Percentiles rank a stretch among this genome's conserved stretches.
Conservation (phyloP, 163 green algal species). For the Volvox carteri region DNA sequence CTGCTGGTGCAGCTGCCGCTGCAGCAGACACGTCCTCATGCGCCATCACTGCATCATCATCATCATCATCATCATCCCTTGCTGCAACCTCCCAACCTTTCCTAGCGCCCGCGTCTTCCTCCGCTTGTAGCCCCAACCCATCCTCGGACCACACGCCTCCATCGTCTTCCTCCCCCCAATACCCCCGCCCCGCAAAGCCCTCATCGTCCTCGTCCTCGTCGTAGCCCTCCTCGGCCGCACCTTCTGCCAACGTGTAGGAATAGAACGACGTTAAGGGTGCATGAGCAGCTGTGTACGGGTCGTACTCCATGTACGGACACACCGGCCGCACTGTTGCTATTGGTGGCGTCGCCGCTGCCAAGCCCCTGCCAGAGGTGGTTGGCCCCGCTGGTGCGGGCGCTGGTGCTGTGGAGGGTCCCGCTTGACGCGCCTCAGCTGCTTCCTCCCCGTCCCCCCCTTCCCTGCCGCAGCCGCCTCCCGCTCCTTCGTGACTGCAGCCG, state of each 20-base stretch:
- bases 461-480: no score
- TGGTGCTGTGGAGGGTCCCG: background rate
- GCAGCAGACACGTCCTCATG: background rate
- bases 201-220: background rate
- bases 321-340: background rate
- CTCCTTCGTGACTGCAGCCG: no score
- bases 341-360: background rate
- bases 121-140: background rate
- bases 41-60: no score
- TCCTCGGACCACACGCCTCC: background rate
- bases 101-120: background rate
- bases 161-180: background rate
- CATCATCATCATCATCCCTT: background rate
- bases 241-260: background rate
- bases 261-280: background rate
- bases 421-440: background rate
- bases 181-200: no score
- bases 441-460: background rate
- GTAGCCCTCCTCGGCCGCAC: background rate
- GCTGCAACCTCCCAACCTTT: background rate
- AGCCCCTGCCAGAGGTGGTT: no score
- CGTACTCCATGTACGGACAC: constrained; percentile 8
- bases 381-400: background rate
- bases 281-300: background rate
- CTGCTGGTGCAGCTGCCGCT: background rate